phyloP scores from a whole-genome alignment of 495 filamentous ascomycete genomes.

The Aspergillus coremiiformis region DNA sequence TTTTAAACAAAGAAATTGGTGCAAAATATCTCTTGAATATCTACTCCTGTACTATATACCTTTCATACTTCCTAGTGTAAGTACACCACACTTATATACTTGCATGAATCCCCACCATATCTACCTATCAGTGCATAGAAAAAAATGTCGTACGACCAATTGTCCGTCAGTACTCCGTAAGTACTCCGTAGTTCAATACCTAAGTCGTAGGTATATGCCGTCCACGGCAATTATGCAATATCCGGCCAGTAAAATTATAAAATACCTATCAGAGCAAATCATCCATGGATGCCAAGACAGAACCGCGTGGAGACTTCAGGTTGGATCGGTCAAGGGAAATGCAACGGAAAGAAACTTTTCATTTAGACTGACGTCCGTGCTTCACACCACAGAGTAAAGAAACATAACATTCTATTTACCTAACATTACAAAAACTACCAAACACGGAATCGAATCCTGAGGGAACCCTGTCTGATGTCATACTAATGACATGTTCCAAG shows the following conservation, averaged over 20 bases:
- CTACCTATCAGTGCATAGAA: background rate
- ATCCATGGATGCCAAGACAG: background rate
- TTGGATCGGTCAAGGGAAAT: background rate
- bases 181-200: too few species aligned
- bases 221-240: background rate
- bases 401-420: background rate
- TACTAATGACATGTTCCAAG: background rate
- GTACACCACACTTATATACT: background rate
- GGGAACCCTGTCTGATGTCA: background rate
- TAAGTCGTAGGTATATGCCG: too few species aligned
- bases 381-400: background rate
- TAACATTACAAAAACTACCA: too few species aligned
- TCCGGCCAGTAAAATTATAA: background rate
- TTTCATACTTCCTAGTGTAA: background rate
- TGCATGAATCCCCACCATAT: background rate
- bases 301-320: background rate
- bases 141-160: background rate
- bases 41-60: background rate
- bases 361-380: background rate
- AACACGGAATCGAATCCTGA: background rate
- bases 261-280: too few species aligned
- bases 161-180: too few species aligned
- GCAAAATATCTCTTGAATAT: background rate
- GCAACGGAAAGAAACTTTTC: background rate
- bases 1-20: background rate